Percentiles rank a stretch among this genome's conserved stretches.
Evolutionary conservation across 106 monocot species (phyloP).

Genomic region (Platanthera guangdongensis): DNA sequence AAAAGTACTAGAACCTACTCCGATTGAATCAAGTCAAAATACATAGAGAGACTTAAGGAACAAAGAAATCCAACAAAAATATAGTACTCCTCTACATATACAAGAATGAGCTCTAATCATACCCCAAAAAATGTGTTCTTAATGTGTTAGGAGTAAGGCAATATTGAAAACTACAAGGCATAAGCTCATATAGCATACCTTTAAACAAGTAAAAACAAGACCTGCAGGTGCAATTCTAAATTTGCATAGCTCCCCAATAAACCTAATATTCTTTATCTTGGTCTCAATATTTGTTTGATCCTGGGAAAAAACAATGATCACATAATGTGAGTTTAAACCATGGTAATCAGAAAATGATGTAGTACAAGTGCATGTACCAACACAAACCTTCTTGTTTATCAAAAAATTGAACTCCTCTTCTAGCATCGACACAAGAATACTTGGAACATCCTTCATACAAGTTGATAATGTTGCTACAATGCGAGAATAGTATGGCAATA

Average conservation of each 20-base stretch:
- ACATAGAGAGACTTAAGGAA: not conserved
- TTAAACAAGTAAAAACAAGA: constrained; percentile 88
- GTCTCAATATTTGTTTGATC: constrained; percentile 99
- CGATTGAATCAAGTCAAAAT: not conserved
- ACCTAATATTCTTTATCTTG: constrained; percentile 97
- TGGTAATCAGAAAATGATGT: not conserved
- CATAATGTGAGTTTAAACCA: not conserved
- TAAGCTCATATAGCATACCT: constrained; percentile 36
- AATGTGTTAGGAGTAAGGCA: not conserved
- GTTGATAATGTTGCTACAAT: constrained; percentile 92
- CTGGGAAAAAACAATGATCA: constrained; percentile 25
- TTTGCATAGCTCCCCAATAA: constrained; percentile 98
- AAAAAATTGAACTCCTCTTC: constrained; percentile 96
- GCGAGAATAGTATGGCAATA: constrained; percentile 92
- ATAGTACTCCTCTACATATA: not conserved
- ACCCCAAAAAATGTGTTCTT: not conserved
- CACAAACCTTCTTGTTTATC: constrained; percentile 86
- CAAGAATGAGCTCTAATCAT: not conserved
- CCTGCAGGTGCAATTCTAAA: constrained; percentile 80
- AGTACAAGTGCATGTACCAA: not conserved
- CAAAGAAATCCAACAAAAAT: not conserved
- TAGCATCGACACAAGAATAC: constrained; percentile 64
- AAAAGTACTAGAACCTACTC: not conserved
- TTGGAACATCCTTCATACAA: constrained; percentile 92
- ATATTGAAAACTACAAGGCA: not conserved